Base-by-base conservation (phyloP, 192 early-diverging fungal genomes). In the Mortierella antarctica region DNA sequence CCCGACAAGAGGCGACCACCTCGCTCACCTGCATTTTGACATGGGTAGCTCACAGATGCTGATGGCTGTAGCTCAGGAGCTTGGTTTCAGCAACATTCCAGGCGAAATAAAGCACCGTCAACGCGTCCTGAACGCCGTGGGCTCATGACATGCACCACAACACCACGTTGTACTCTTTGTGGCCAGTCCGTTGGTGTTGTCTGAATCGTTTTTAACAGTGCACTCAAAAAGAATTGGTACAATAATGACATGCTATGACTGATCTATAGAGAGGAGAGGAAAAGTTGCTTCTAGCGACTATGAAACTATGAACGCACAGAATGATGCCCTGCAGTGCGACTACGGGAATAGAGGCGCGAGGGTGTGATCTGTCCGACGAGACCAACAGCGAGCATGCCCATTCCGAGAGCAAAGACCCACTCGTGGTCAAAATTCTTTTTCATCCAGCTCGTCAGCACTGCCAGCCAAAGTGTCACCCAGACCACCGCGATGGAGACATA, bases 1-100 rank as follows among this genome's bases (percentile, higher is more conserved):
- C 4, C 84, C 82, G 56, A 94, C 95, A 0, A 78, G 95, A 42
- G 95, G 90, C 6, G 95, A 96, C 63, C 61, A 65, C 47, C 48
- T 96, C 10, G 86, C 83, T 11, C 56, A 81, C 57, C 58, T 86
- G 40, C 86, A 85, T 18, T 74, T 86, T 20, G 84, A 92, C 50
- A 83, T 74, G 17, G 54, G 65, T 7, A 85, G 85, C 57, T 72
- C 75, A 12, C 55, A 57, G 12, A 55, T 86, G 10, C 62, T 88
- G 46, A 73, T 70, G 45, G 77, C 53, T 12, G 77, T 80, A 9
- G 70, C 55, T 5, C 6, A 20, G 9, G 65, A 67, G 31, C 55
- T 80, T 2, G 70, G 77, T n/a, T 20, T 80, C 6, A 70, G 77
- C 7, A 31, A 65, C 3, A 51, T 80, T n/a, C 52, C 56, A 18